Conservation (phyloP, 257 asterid genomes). For the Verbena officinalis region DNA sequence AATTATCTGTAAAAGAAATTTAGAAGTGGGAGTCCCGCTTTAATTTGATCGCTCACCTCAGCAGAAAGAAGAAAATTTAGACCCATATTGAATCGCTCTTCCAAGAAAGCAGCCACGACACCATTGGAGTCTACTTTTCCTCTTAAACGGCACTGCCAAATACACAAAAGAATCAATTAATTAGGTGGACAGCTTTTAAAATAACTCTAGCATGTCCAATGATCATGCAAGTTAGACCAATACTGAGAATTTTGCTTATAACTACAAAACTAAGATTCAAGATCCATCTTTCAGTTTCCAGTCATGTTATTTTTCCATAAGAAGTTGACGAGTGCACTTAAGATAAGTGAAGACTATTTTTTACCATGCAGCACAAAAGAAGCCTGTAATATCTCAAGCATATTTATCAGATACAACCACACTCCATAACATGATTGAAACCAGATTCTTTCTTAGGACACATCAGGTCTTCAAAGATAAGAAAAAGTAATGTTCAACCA, state of each 20-base stretch:
- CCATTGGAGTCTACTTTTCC: constrained; percentile 91
- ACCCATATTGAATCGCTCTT: constrained; percentile 79
- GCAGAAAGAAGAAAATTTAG: constrained; percentile 86
- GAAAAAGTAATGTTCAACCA: not conserved
- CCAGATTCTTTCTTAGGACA: not conserved
- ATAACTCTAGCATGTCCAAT: too few species aligned
- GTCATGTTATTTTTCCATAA: too few species aligned
- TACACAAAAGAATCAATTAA: constrained; percentile 2
- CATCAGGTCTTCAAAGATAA: not conserved
- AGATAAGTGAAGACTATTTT: too few species aligned
- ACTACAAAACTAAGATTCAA: too few species aligned
- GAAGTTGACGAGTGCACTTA: too few species aligned
- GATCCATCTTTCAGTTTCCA: too few species aligned
- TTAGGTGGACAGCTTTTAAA: constrained; percentile 6
- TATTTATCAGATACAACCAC: not conserved
- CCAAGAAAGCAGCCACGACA: constrained; percentile 60
- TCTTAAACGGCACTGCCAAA: constrained; percentile 75
- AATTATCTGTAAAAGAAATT: not conserved
- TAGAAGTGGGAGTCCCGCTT: not conserved
- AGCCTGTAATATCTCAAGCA: not conserved
- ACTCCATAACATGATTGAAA: not conserved
- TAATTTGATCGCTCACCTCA: constrained; percentile 48
- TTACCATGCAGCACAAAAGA: too few species aligned
- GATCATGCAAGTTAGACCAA: too few species aligned
- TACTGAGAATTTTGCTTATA: too few species aligned